Evolutionary conservation across 2,329 filamentous ascomycete species (phyloP).

Genomic region (Scleromitrula shiraiana): DNA sequence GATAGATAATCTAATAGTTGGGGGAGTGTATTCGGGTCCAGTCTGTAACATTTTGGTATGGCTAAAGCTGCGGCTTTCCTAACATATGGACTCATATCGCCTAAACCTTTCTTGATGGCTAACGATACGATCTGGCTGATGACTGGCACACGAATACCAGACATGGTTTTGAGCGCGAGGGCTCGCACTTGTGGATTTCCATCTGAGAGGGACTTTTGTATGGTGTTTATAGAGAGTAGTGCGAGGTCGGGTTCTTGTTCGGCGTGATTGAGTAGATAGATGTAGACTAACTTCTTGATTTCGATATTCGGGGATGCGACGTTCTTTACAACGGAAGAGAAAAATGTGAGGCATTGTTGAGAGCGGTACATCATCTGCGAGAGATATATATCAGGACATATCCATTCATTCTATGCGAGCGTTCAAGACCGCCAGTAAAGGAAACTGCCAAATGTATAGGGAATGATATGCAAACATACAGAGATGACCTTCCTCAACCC

Average conservation of each 20-base stretch:
- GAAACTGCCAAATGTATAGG: neutral
- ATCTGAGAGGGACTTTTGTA: slow-evolving; percentile 95
- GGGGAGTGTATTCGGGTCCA: slow-evolving; percentile 79
- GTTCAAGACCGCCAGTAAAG: too few relatives aligned
- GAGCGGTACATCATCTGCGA: slow-evolving; percentile 86
- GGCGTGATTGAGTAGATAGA: slow-evolving; percentile 94
- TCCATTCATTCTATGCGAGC: too few relatives aligned
- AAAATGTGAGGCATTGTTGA: slow-evolving; percentile 83
- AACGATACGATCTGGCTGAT: slow-evolving; percentile 96
- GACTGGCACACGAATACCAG: slow-evolving; percentile 89
- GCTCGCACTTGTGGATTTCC: slow-evolving; percentile 83
- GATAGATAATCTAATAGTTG: slow-evolving; percentile 78
- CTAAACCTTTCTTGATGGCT: slow-evolving; percentile 87
- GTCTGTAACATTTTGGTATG: slow-evolving; percentile 89
- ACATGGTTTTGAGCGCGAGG: slow-evolving; percentile 93
- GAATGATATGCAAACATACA: slow-evolving; percentile 45
- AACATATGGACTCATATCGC: slow-evolving; percentile 91
- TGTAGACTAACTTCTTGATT: slow-evolving; percentile 97
- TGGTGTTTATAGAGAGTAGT: slow-evolving; percentile 94
- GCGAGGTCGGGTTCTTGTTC: slow-evolving; percentile 94
- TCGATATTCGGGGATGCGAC: slow-evolving; percentile 89
- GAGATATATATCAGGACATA: too few relatives aligned
- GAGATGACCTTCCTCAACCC: slow-evolving; percentile 82
- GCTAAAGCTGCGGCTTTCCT: slow-evolving; percentile 87
- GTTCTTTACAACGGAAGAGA: slow-evolving; percentile 98